Percentiles rank a stretch among this genome's conserved stretches.
Evolutionary conservation across 495 filamentous ascomycete species (phyloP).

Genomic region (Penicillium crystallinum): DNA sequence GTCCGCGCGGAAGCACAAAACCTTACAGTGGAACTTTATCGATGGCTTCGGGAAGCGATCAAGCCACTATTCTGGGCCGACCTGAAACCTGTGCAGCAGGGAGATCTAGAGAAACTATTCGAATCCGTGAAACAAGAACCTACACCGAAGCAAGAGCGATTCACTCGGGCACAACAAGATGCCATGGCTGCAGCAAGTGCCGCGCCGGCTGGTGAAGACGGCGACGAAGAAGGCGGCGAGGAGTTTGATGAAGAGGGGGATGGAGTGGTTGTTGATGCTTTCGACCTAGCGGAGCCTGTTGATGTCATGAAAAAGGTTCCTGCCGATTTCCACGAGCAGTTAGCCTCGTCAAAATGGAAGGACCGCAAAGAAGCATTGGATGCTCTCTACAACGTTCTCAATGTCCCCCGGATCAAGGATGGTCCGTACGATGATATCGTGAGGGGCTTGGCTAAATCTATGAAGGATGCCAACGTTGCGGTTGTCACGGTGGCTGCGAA

Average conservation of each 20-base stretch:
- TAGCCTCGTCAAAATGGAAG: slow-evolving; percentile 94
- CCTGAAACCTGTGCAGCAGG: slow-evolving; percentile 91
- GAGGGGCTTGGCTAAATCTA: slow-evolving; percentile 78
- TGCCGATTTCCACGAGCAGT: slow-evolving; percentile 70
- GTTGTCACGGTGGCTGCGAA: slow-evolving; percentile 92
- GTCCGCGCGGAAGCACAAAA: slow-evolving; percentile 92
- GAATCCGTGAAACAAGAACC: slow-evolving; percentile 87
- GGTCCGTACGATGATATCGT: slow-evolving; percentile 81
- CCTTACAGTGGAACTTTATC: slow-evolving; percentile 88
- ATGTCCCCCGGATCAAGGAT: slow-evolving; percentile 90
- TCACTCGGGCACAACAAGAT: slow-evolving; percentile 86
- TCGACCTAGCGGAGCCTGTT: slow-evolving; percentile 86
- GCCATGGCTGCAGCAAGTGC: slow-evolving; percentile 63
- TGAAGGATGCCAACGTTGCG: slow-evolving; percentile 98
- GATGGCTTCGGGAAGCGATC: slow-evolving; percentile 97
- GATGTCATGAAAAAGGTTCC: slow-evolving; percentile 84
- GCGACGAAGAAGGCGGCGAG: slow-evolving; percentile 46
- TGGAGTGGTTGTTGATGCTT: slow-evolving; percentile 68
- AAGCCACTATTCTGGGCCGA: slow-evolving; percentile 97
- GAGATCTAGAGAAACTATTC: slow-evolving; percentile 89
- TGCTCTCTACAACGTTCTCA: slow-evolving; percentile 66
- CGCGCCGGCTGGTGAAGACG: slow-evolving; percentile 50
- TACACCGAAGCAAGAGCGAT: slow-evolving; percentile 79
- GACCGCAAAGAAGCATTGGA: slow-evolving; percentile 95
- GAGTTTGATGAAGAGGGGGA: slow-evolving; percentile 65